Evolutionary conservation across 2,329 filamentous ascomycete genomes (phyloP).

Genomic region (Emmonsiellopsis sp.): DNA sequence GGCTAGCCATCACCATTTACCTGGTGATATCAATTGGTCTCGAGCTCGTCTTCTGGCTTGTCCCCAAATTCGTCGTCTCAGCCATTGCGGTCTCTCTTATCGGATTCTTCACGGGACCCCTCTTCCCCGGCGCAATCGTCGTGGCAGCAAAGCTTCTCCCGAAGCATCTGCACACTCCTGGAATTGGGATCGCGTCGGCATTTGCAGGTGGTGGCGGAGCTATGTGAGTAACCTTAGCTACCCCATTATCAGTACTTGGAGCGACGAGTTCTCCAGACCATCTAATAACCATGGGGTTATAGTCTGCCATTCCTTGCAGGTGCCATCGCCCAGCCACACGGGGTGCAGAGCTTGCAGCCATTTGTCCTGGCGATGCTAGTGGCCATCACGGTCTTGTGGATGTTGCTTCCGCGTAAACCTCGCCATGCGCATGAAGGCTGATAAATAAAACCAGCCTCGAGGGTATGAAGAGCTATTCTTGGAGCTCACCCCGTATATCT

Average conservation of each 20-base stretch:
- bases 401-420: background rate
- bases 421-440: background rate
- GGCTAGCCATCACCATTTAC: conserved; percentile 53
- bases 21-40: conserved; percentile 53
- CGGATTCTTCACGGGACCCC: conserved; percentile 69
- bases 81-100: conserved; percentile 61
- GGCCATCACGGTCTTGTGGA: conserved; percentile 19
- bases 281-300: background rate
- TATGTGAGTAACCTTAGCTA: conserved; percentile 14
- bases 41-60: conserved; percentile 69
- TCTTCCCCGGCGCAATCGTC: conserved; percentile 67
- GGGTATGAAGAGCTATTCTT: too few relatives aligned
- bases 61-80: conserved; percentile 64
- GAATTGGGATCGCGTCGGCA: conserved; percentile 69
- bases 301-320: conserved; percentile 33
- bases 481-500: too few relatives aligned
- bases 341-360: conserved; percentile 51
- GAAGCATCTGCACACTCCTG: conserved; percentile 61
- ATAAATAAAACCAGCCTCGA: background rate
- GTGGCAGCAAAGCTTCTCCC: conserved; percentile 66
- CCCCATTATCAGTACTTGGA: background rate
- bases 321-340: conserved; percentile 42
- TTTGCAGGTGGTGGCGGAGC: conserved; percentile 63
- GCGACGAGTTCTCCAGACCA: background rate
- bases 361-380: conserved; percentile 46